Evolutionary conservation across 2,329 filamentous ascomycete genomes (phyloP).

Genomic region (Myriosclerotinia duriaeana): DNA sequence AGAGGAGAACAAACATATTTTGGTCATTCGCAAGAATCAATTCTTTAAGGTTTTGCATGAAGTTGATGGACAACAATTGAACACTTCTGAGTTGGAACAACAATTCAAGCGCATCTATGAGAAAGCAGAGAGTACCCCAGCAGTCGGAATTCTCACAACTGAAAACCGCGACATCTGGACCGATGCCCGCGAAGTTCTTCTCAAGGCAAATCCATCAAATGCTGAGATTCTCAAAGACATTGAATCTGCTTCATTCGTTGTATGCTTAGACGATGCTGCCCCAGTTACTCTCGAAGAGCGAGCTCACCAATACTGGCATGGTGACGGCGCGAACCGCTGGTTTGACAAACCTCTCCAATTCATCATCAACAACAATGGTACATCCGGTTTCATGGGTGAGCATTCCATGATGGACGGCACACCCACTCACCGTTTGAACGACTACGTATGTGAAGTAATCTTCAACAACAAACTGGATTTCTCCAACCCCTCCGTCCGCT

Average conservation of each 20-base stretch:
- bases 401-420: constrained; percentile 99
- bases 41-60: constrained; percentile 92
- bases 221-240: constrained; percentile 74
- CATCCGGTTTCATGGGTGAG: constrained; percentile 95
- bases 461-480: constrained; percentile 94
- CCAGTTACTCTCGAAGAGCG: constrained; percentile 95
- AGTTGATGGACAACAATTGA: constrained; percentile 79
- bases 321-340: constrained; percentile 93
- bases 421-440: constrained; percentile 93
- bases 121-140: constrained; percentile 67
- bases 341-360: constrained; percentile 98
- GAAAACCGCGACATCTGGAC: constrained; percentile 95
- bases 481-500: constrained; percentile 72
- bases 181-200: constrained; percentile 73
- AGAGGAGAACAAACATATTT: constrained; percentile 78
- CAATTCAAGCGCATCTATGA: constrained; percentile 87
- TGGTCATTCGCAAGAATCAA: constrained; percentile 91
- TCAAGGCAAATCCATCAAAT: constrained; percentile 77
- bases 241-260: constrained; percentile 83
- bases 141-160: constrained; percentile 81
- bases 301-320: constrained; percentile 96
- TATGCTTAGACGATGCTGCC: constrained; percentile 88
- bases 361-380: constrained; percentile 97
- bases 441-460: constrained; percentile 88
- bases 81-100: constrained; percentile 81